A percentile compares a stretch with the other conserved stretches of the same genome.
phyloP scores from a whole-genome alignment of 768 basidiomycete species.

The Strobilomyces confusus region DNA sequence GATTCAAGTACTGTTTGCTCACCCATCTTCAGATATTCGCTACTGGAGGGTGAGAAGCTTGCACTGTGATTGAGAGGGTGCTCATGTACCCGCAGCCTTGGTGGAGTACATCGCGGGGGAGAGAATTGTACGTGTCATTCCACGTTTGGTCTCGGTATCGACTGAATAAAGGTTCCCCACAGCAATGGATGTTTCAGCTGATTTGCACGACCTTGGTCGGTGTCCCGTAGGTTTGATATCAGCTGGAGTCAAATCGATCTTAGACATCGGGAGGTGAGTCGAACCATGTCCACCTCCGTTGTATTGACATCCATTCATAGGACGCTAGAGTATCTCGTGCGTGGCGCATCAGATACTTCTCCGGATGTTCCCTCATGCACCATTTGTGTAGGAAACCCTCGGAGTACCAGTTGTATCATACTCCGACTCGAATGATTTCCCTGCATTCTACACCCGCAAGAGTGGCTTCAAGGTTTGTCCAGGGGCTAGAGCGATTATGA shows the following conservation, averaged over 20 bases:
- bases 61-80: not conserved
- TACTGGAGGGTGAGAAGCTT: conserved; percentile 77
- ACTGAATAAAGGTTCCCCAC: conserved; percentile 1
- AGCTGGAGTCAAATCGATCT: conserved; percentile 90
- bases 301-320: conserved; percentile 33
- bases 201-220: conserved; percentile 82
- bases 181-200: conserved; percentile 96
- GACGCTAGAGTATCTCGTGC: conserved; percentile 75
- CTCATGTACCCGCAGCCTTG: conserved; percentile 46
- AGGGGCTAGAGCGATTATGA: not conserved
- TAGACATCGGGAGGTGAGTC: conserved; percentile 78
- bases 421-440: conserved; percentile 74
- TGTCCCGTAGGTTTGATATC: conserved; percentile 92
- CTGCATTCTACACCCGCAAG: conserved; percentile 85
- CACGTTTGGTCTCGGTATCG: not conserved
- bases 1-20: conserved; percentile 4
- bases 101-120: conserved; percentile 80
- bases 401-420: conserved; percentile 90
- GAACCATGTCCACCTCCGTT: not conserved
- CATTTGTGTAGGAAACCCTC: conserved; percentile 71
- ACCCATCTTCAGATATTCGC: conserved; percentile 62
- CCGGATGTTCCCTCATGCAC: not conserved
- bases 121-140: conserved; percentile 48
- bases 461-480: conserved; percentile 67
- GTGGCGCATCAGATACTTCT: conserved; percentile 12